Percentiles rank a stretch among this genome's conserved stretches.
Conservation (phyloP, 306 rosid species). For the Echinosophora koreensis region DNA sequence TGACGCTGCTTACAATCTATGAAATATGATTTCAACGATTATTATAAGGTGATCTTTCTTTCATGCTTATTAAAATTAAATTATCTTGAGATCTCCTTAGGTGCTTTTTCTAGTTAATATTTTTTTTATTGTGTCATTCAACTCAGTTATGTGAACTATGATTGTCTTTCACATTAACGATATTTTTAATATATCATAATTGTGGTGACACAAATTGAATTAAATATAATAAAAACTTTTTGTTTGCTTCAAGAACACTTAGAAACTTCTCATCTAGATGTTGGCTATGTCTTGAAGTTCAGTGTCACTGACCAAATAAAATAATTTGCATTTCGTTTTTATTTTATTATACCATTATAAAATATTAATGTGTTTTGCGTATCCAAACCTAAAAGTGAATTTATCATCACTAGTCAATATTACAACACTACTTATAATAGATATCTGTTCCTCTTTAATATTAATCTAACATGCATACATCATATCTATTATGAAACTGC, state of each 20-base stretch:
- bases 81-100: background rate
- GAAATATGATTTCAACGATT: background rate
- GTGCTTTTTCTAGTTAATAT: too few species aligned
- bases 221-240: too few species aligned
- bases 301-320: background rate
- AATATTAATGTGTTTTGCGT: background rate
- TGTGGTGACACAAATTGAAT: too few species aligned
- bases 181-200: too few species aligned
- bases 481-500: slow-evolving; percentile 16
- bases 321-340: background rate
- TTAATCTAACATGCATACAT: slow-evolving; percentile 23
- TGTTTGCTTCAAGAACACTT: too few species aligned
- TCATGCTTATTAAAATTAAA: background rate
- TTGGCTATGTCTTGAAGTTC: background rate
- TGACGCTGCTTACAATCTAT: background rate
- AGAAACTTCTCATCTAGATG: too few species aligned
- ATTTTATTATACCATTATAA: background rate
- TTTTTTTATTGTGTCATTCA: too few species aligned
- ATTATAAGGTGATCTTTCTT: background rate
- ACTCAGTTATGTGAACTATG: too few species aligned
- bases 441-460: slow-evolving; percentile 29
- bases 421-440: slow-evolving; percentile 11
- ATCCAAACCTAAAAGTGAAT: slow-evolving; percentile 21
- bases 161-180: too few species aligned
- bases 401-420: background rate